Evolutionary conservation across 768 basidiomycete species (phyloP), one percentile per base, ranked within the genome.

Genomic region (Termitomyces sp.): DNA sequence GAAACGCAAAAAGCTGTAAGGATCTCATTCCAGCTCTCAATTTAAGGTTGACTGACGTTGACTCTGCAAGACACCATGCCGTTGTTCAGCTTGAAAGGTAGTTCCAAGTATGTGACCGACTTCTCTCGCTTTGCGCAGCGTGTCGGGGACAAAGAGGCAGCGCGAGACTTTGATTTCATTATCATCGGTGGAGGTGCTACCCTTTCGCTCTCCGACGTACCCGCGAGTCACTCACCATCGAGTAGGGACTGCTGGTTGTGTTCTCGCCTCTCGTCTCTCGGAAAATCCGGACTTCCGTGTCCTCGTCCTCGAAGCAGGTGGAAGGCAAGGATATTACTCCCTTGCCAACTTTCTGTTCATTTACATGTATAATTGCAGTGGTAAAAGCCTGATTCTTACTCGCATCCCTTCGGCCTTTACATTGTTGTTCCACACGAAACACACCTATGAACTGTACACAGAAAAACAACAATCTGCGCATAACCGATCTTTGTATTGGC

Each of bases 221-320:
- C 25, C 22, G n/a, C 7, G 16, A 15, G 25, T 41, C 15, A 18
- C 42, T 57, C 32, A 57, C 22, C 4, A 33, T 32, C 1, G 16
- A 15, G 22, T 22, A 80, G 84, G 85, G 9, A 85, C 83, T 10
- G 76, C 83, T 2, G 85, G 85, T 11, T 85, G 83, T 61, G 83
- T 79, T 9, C 71, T 86, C 9, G 85, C 84, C 12, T 71, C 83
- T 3, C 75, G 85, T 15, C 65, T 87, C 9, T 78, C 75, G 6
- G 85, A 87, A 65, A 73, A 84, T 54, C 78, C 81, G 0, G 68
- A 67, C 1, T 62, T 84, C 15, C 73, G 75, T 5, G 82, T 87
- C 18, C 70, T 86, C 16, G 63, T 87, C 1, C 65, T 87, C 2
- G 85, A 87, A 61, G 77, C 83, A 22, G 85, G 85, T 2, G 70